Percentiles rank a stretch among this genome's conserved stretches.
Evolutionary conservation across 169 alveolate genomes (phyloP).

Genomic region (Plasmodium gaboni): DNA sequence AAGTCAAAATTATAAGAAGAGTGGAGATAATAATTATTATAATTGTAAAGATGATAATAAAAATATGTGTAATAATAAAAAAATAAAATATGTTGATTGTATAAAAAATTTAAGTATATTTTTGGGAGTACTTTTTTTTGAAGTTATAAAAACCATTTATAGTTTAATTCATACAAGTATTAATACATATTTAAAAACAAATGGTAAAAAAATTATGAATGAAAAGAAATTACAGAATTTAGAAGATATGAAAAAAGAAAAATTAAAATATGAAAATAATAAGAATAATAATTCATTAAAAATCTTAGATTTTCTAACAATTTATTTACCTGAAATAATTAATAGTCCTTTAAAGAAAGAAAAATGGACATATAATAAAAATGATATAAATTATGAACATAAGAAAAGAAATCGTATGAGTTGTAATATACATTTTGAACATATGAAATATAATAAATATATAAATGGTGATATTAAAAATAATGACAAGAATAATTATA

Average conservation of each 20-base stretch:
- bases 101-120: slow-evolving; percentile 50
- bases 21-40: neutral
- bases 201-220: slow-evolving; percentile 5
- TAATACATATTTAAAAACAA: slow-evolving; percentile 23
- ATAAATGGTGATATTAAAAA: neutral
- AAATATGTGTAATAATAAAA: slow-evolving; percentile 24
- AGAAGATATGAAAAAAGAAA: slow-evolving; percentile 33
- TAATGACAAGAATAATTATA: neutral
- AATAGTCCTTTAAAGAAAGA: slow-evolving; percentile 32
- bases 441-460: neutral
- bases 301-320: slow-evolving; percentile 43
- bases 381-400: neutral
- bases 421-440: slow-evolving; percentile 13
- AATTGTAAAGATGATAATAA: neutral
- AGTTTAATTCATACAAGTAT: slow-evolving; percentile 40
- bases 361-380: slow-evolving; percentile 37
- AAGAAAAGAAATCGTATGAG: slow-evolving; percentile 22
- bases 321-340: slow-evolving; percentile 54
- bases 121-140: slow-evolving; percentile 31
- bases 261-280: neutral
- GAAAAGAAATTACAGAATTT: slow-evolving; percentile 16
- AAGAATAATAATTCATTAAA: slow-evolving; percentile 13
- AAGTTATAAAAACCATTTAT: slow-evolving; percentile 38
- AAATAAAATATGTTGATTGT: slow-evolving; percentile 48
- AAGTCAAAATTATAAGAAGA: neutral